Conservation (phyloP, 2,329 filamentous ascomycete species). For the Cercospora citrullina region DNA sequence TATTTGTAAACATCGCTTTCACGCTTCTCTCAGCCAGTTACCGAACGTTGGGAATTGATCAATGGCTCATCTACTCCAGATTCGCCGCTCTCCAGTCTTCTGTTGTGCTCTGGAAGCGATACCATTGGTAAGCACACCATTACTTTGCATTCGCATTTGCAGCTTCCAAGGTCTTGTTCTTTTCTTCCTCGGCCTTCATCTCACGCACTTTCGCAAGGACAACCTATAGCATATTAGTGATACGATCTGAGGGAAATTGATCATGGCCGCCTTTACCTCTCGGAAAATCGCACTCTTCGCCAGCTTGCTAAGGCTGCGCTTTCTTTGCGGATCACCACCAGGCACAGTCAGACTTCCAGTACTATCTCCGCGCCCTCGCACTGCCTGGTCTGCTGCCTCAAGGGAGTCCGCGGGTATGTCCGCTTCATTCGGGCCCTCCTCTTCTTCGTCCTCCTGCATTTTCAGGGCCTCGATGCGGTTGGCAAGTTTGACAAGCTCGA, state of each 20-base stretch:
- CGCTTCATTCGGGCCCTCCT: conserved; percentile 60
- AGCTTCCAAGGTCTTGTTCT: conserved; percentile 33
- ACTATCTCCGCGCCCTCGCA: conserved; percentile 17
- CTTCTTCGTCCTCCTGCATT: conserved; percentile 86
- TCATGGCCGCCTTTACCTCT: conserved; percentile 60
- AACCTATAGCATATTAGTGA: conserved; percentile 30
- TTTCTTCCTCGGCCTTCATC: conserved; percentile 81
- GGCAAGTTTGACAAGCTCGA: conserved; percentile 92
- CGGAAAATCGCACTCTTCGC: conserved; percentile 79
- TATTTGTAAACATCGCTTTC: conserved; percentile 1
- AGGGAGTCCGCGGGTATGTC: conserved; percentile 64
- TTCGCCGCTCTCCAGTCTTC: background rate
- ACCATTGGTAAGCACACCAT: background rate
- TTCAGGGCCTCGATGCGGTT: conserved; percentile 95
- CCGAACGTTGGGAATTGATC: background rate
- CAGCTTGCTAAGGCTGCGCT: conserved; percentile 58
- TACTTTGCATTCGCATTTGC: conserved; percentile 20
- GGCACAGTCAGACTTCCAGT: conserved; percentile 27
- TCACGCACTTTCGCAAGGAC: conserved; percentile 91
- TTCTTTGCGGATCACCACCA: conserved; percentile 38
- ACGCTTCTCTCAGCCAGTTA: background rate
- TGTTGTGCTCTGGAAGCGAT: background rate
- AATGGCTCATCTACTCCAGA: background rate
- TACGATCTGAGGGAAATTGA: background rate
- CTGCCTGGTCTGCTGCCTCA: conserved; percentile 54